Percentiles rank a stretch among this genome's conserved stretches.
These are phyloP conservation scores for Lactarius vividus DNA, from an alignment of 768 basidiomycete species.

Conservation along the genomic window DNA sequence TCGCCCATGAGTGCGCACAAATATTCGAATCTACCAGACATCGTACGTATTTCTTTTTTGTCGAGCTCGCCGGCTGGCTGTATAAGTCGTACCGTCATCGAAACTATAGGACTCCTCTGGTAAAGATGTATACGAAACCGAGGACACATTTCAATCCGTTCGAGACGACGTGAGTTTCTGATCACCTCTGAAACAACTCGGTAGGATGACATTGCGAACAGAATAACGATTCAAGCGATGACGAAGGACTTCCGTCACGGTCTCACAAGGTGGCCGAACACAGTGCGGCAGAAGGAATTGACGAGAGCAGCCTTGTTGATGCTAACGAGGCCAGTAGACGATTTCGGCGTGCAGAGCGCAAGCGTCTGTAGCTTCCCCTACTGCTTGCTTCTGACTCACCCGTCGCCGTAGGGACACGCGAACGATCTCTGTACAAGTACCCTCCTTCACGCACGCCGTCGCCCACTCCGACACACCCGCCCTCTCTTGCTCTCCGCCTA, in stretches of 20 bases:
- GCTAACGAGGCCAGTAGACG: constrained; percentile 65
- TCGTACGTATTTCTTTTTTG: constrained; percentile 54
- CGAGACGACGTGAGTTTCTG: constrained; percentile 49
- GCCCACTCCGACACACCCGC: constrained; percentile 39
- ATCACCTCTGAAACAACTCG: neutral
- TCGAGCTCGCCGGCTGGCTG: neutral
- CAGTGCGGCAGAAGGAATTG: constrained; percentile 61
- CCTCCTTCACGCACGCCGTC: constrained; percentile 63
- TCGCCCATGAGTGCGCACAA: constrained; percentile 46
- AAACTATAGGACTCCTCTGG: constrained; percentile 72
- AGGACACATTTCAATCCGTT: constrained; percentile 62
- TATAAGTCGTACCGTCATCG: neutral
- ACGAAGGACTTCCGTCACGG: constrained; percentile 51
- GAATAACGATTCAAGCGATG: constrained; percentile 67
- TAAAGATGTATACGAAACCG: constrained; percentile 90
- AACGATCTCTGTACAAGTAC: constrained; percentile 58
- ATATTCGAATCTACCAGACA: constrained; percentile 89
- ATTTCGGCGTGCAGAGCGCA: constrained; percentile 71
- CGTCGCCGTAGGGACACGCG: constrained; percentile 43
- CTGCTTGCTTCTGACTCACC: constrained; percentile 27
- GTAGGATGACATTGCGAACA: constrained; percentile 6
- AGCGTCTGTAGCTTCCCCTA: constrained; percentile 34
- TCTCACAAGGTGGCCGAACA: constrained; percentile 41
- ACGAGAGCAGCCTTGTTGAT: constrained; percentile 59
- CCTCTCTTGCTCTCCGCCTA: constrained; percentile 39